A percentile compares a stretch with the other conserved stretches of the same genome.
These are phyloP conservation scores for Mycosarcoma mackinlayi DNA, from an alignment of 1,284 basidiomycete species.

Conservation along the genomic window DNA sequence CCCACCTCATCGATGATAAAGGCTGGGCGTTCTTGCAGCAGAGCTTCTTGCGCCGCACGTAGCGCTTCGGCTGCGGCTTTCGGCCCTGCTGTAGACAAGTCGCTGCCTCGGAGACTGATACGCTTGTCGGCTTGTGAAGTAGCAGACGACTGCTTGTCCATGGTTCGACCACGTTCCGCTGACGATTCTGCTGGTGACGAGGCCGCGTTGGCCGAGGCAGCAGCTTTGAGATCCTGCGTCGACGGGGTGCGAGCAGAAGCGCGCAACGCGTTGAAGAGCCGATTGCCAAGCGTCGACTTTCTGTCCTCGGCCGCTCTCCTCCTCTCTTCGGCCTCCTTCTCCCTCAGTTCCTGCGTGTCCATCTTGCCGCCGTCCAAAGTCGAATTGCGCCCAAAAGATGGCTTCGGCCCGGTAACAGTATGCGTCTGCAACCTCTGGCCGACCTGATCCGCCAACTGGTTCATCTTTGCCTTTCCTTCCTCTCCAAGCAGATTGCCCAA, in stretches of 20 bases:
- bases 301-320: constrained; percentile 31
- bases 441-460: constrained; percentile 64
- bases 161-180: constrained; percentile 28
- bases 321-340: constrained; percentile 48
- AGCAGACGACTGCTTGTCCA: constrained; percentile 22
- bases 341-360: constrained; percentile 50
- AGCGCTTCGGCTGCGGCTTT: constrained; percentile 56
- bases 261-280: constrained; percentile 48
- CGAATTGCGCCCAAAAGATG: constrained; percentile 57
- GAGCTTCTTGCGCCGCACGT: constrained; percentile 54
- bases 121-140: constrained; percentile 31
- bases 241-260: constrained; percentile 31
- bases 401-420: constrained; percentile 63
- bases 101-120: constrained; percentile 45
- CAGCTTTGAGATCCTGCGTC: constrained; percentile 26
- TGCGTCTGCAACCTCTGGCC: constrained; percentile 63
- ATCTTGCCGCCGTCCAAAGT: constrained; percentile 51
- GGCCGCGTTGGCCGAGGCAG: constrained; percentile 2
- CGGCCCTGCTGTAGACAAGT: constrained; percentile 51
- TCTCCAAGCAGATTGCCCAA: constrained; percentile 65
- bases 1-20: constrained; percentile 63
- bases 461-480: constrained; percentile 65
- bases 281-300: constrained; percentile 46
- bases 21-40: constrained; percentile 53
- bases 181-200: constrained; percentile 6